phyloP scores from a whole-genome alignment of 805 yeast genomes.

The Ogataea populi-albae region DNA sequence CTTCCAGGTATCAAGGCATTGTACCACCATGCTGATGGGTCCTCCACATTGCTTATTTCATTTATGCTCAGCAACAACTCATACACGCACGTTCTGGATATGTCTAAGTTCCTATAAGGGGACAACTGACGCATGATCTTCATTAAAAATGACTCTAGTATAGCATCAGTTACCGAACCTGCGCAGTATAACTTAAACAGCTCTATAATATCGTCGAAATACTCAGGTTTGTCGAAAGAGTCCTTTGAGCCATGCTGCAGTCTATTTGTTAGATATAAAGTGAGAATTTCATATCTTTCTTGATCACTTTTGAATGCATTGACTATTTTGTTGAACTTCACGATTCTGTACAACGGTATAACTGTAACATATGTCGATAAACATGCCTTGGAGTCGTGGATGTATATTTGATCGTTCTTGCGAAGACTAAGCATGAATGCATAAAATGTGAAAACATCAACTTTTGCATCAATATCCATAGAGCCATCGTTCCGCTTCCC shows the following conservation, averaged over 20 bases:
- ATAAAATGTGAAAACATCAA: constrained; percentile 33
- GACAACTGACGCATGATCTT: constrained; percentile 34
- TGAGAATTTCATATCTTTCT: constrained; percentile 25
- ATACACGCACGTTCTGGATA: constrained; percentile 53
- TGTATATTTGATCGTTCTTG: constrained; percentile 41
- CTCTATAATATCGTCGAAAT: constrained; percentile 39
- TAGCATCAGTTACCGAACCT: constrained; percentile 48
- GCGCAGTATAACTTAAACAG: constrained; percentile 54
- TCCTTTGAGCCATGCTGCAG: constrained; percentile 3
- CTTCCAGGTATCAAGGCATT: constrained; percentile 44
- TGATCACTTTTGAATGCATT: constrained; percentile 26
- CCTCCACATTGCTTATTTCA: constrained; percentile 31
- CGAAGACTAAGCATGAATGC: constrained; percentile 50
- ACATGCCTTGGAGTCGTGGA: constrained; percentile 18
- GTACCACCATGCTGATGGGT: constrained; percentile 53
- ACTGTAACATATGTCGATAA: constrained; percentile 42
- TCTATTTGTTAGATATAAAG: constrained; percentile 18
- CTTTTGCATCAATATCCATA: constrained; percentile 10
- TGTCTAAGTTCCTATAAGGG: constrained; percentile 37
- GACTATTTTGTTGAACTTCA: constrained; percentile 33
- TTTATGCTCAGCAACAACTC: constrained; percentile 41
- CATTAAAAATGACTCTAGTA: constrained; percentile 47
- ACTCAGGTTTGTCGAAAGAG: constrained; percentile 21
- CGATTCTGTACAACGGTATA: constrained; percentile 39
- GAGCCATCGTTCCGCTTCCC: constrained; percentile 28